phyloP scores from a whole-genome alignment of 257 asterid species.

The Parsonsia alboflavescens region DNA sequence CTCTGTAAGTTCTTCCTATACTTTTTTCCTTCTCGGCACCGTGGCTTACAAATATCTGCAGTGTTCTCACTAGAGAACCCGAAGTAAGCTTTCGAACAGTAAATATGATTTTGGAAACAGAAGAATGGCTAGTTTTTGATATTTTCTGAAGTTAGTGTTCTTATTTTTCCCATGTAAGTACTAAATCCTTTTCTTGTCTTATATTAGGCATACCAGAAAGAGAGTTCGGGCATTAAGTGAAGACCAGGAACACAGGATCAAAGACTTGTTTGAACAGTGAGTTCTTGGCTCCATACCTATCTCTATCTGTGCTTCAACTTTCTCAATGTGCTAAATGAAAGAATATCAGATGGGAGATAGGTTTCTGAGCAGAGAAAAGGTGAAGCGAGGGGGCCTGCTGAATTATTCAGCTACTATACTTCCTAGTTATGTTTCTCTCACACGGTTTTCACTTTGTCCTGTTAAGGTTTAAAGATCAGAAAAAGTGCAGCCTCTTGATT shows the following conservation, averaged over 20 bases:
- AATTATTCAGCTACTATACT: neutral
- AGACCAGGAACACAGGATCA: constrained; percentile 75
- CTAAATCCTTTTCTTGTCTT: constrained; percentile 7
- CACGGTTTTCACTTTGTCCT: constrained; percentile 12
- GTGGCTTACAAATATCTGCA: neutral
- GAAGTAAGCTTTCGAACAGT: neutral
- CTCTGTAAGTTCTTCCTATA: constrained; percentile 46
- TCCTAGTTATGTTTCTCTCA: neutral
- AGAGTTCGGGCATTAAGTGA: constrained; percentile 64
- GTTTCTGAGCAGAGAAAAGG: neutral
- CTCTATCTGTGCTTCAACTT: neutral
- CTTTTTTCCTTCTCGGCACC: neutral
- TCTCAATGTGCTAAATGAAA: neutral
- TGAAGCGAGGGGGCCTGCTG: neutral
- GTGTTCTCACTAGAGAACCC: neutral
- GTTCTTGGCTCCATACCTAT: constrained; percentile 29
- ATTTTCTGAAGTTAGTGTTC: constrained; percentile 11
- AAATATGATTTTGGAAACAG: neutral
- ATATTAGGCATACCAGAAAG: constrained; percentile 68
- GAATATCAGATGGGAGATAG: neutral
- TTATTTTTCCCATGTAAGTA: neutral
- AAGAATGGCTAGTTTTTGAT: neutral
- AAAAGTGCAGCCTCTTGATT: constrained; percentile 83
- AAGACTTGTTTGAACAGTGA: constrained; percentile 80
- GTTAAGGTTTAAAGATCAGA: constrained; percentile 78